Evolutionary conservation across 2,329 filamentous ascomycete species (phyloP), one percentile per base, ranked within the genome.

Genomic region (Scytalidium lignicola): DNA sequence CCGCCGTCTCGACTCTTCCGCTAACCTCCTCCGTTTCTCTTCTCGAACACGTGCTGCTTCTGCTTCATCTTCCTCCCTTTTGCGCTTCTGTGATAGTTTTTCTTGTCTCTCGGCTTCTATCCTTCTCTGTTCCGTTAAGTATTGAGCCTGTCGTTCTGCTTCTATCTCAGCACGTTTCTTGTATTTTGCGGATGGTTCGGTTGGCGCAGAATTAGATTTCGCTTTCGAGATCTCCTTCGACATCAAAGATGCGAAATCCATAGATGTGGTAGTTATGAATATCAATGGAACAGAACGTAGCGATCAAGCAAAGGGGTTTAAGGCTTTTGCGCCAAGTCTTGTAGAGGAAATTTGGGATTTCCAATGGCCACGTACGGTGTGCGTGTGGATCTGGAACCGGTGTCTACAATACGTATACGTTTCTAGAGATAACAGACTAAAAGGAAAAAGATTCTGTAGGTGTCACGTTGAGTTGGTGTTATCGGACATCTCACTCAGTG

Each of bases 171-270:
- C 84, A 57, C 90, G 89, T 60, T 89, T 90, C 55, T 89, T 71
- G 67, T 90, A 97, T 69, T 95, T 96, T 62, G 86, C 85, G 37
- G 68, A 62, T 15, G 71, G 47, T 43, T 61, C 58, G 5, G 52
- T 39, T 19, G 68, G 55, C 46, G 70, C 58, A 40, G 70, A 57
- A 40, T 69, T 58, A 48, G 78, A 70, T 67, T 89, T 89, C 58
- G 85, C 77, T 68, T 93, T 95, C 62, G 88, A 82, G 62, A 99
- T 93, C 70, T 96, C 90, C 65, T 90, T 87, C 62, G 88, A 83
- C 89, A 99, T 95, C 43, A 99, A 74, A 29, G 90, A 82, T 53
- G 90, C 90, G 74, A 99, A 99, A 70, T 99, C 91, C 93, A 99
- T 99, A 58, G 53, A 75, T 64, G 54, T 45, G 49, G 46, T 50